Conservation (phyloP, 176 grass and related monocot species). For the Urochloa ruziziensis region DNA sequence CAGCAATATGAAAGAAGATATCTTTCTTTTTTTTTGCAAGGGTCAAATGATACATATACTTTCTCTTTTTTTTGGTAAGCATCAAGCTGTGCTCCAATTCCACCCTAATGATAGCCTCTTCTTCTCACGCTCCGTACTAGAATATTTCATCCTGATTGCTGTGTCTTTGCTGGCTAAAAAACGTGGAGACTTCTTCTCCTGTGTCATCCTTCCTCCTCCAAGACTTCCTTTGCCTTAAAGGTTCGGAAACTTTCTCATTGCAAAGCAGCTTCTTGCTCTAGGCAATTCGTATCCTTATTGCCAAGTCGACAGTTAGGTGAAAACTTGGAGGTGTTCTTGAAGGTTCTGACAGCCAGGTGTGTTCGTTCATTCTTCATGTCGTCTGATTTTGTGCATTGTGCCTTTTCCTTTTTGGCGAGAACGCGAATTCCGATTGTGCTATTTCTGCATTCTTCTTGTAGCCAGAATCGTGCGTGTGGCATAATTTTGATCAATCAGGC, state of each 20-base stretch:
- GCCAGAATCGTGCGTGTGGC: background rate
- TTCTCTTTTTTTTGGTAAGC: background rate
- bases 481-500: background rate
- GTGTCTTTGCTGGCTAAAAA: constrained; percentile 9
- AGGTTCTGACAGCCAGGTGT: background rate
- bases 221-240: background rate
- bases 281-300: background rate
- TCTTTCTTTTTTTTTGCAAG: background rate
- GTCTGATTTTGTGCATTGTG: background rate
- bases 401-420: background rate
- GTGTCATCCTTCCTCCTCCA: background rate
- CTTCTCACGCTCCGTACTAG: background rate
- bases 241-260: background rate
- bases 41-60: background rate
- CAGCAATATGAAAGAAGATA: background rate
- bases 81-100: constrained; percentile 6
- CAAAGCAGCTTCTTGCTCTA: background rate
- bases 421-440: background rate
- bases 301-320: background rate
- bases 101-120: constrained; percentile 27
- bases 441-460: background rate
- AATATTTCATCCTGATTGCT: background rate
- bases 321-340: background rate
- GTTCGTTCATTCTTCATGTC: background rate
- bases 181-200: background rate